A percentile compares a stretch with the other conserved stretches of the same genome.
Conservation (phyloP, 495 filamentous ascomycete genomes). For the Aspergillus ellipticus region DNA sequence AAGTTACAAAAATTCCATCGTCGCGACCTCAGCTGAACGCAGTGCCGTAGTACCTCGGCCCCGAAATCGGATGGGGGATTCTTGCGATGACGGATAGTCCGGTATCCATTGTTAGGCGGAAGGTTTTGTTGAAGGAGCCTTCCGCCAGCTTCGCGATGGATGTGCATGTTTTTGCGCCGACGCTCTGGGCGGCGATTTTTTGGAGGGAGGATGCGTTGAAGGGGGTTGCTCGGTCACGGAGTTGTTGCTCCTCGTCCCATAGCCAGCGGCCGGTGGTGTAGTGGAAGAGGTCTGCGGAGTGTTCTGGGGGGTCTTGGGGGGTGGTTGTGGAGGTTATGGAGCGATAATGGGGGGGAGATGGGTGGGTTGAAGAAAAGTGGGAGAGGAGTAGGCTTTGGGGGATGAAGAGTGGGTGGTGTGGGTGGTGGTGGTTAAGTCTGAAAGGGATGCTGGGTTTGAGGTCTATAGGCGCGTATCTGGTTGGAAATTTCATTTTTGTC, state of each 20-base stretch:
- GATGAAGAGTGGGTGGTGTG: too few relatives aligned
- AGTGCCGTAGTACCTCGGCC: constrained; percentile 21
- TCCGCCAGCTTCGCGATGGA: constrained; percentile 30
- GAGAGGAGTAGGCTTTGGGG: too few relatives aligned
- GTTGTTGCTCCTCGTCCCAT: constrained; percentile 25
- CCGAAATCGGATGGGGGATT: constrained; percentile 31
- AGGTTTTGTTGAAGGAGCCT: constrained; percentile 39
- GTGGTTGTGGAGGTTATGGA: not conserved
- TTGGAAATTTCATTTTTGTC: not conserved
- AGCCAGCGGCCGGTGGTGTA: constrained; percentile 34
- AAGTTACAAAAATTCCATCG: constrained; percentile 39
- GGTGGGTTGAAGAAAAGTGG: too few relatives aligned
- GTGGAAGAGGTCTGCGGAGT: constrained; percentile 17
- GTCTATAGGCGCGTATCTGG: not conserved
- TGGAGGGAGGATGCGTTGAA: constrained; percentile 28
- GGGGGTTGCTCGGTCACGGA: constrained; percentile 16
- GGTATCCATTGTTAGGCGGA: constrained; percentile 34
- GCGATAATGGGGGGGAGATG: not conserved
- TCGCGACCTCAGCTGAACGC: constrained; percentile 38
- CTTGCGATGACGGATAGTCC: constrained; percentile 30
- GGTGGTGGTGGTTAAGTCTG: too few relatives aligned
- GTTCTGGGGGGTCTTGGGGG: too few relatives aligned
- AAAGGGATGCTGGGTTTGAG: not conserved
- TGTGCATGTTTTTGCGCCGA: constrained; percentile 14
- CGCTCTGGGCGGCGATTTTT: constrained; percentile 14